These are phyloP conservation scores for Crassisporium funariophilum DNA, from an alignment of 768 basidiomycete species.

Conservation along the genomic window DNA sequence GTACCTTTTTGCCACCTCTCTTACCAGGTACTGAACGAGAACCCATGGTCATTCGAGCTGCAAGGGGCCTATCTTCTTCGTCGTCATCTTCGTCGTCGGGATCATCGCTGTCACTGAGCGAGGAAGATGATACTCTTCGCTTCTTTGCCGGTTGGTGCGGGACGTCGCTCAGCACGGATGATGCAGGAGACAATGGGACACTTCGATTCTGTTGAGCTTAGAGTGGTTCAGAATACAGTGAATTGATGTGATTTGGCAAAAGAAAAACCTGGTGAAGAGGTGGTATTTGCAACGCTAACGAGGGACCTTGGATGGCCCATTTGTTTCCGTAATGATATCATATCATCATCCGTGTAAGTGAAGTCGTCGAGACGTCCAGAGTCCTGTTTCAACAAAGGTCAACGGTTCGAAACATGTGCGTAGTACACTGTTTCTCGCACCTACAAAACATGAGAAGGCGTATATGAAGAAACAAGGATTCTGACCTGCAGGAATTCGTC, in stretches of 20 bases:
- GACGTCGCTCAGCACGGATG: conserved; percentile 52
- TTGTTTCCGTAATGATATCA: conserved; percentile 68
- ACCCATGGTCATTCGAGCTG: conserved; percentile 40
- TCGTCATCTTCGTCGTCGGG: conserved; percentile 57
- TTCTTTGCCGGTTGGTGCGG: conserved; percentile 51
- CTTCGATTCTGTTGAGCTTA: conserved; percentile 34
- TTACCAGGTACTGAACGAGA: conserved; percentile 33
- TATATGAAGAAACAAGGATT: conserved; percentile 7
- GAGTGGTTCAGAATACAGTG: conserved; percentile 13
- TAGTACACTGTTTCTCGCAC: conserved; percentile 8
- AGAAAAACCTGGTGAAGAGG: conserved; percentile 55
- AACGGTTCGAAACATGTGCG: conserved; percentile 1
- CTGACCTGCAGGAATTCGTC: conserved; percentile 83
- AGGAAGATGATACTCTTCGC: conserved; percentile 54
- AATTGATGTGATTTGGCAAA: conserved; percentile 2
- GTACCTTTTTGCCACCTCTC: conserved; percentile 55
- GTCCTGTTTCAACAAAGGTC: conserved; percentile 64
- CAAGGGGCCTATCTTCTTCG: conserved; percentile 55
- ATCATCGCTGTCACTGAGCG: conserved; percentile 55
- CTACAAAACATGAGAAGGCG: conserved; percentile 7
- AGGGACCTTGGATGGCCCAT: conserved; percentile 58
- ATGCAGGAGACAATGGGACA: conserved; percentile 44
- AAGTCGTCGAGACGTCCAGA: conserved; percentile 79
- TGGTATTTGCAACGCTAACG: conserved; percentile 48
- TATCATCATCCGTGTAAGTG: conserved; percentile 69